Conservation (phyloP, 371 early-diverging fungal species). For the Funneliformis caledonium region DNA sequence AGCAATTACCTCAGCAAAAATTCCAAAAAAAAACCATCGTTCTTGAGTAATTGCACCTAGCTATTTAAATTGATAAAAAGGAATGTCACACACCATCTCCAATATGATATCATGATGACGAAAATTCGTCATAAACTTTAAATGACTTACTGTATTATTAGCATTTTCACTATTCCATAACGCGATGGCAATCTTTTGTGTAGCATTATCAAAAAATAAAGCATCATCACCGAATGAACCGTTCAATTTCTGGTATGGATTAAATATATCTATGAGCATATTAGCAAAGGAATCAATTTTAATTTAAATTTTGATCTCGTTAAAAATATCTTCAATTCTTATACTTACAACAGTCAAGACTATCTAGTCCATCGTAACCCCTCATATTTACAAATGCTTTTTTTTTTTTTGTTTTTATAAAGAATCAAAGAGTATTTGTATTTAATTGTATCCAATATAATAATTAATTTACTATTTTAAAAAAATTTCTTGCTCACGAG, state of each 20-base stretch:
- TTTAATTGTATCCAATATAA: too few relatives aligned
- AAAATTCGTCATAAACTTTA: neutral
- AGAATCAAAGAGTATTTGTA: neutral
- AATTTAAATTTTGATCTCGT: neutral
- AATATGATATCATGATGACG: neutral
- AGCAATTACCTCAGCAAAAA: neutral
- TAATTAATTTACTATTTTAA: too few relatives aligned
- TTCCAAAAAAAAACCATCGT: conserved; percentile 25
- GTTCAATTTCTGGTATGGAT: conserved; percentile 1
- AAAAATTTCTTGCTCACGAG: neutral
- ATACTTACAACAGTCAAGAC: conserved; percentile 31
- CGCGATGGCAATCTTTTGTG: conserved; percentile 33
- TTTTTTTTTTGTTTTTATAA: neutral
- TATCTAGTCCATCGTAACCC: conserved; percentile 12
- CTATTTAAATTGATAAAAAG: neutral
- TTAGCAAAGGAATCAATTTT: neutral
- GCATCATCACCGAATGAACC: neutral
- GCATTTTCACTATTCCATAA: conserved; percentile 15
- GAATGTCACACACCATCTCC: neutral
- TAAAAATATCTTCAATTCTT: neutral
- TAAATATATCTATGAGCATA: conserved; percentile 9
- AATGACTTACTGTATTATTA: conserved; percentile 33
- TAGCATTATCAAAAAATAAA: conserved; percentile 20
- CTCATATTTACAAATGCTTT: conserved; percentile 22
- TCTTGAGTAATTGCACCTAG: conserved; percentile 23